Percentiles rank a stretch among this genome's conserved stretches.
Conservation (phyloP, 345 rosid species). For the Rhodamnia rubescens region DNA sequence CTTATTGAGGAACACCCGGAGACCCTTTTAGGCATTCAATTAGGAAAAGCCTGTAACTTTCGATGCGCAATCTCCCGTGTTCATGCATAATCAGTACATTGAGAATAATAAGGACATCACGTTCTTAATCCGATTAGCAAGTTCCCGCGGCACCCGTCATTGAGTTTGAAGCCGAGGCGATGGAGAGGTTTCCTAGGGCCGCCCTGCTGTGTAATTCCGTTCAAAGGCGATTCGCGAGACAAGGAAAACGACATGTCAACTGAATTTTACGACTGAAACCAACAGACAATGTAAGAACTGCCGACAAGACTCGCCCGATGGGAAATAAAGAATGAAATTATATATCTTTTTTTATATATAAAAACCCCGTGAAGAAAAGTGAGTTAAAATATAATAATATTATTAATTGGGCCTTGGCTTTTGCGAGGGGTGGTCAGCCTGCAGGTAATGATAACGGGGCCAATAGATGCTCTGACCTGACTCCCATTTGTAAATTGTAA, state of each 20-base stretch:
- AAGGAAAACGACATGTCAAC: background rate
- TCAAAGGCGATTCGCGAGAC: background rate
- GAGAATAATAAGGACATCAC: accelerated
- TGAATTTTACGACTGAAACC: background rate
- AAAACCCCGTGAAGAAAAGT: background rate
- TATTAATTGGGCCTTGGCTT: background rate
- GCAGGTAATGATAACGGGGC: background rate
- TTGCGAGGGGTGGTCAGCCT: background rate
- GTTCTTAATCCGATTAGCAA: background rate
- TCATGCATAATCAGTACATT: background rate
- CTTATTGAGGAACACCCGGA: no score
- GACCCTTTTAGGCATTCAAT: background rate
- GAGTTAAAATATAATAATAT: background rate
- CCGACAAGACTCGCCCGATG: conserved; percentile 1
- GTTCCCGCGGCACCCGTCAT: background rate
- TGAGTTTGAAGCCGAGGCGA: background rate
- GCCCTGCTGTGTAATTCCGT: background rate
- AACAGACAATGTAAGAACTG: background rate
- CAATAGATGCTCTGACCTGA: background rate
- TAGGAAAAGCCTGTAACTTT: background rate
- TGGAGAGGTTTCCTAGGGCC: background rate
- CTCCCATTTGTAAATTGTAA: background rate
- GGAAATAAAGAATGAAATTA: background rate
- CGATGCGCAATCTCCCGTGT: background rate
- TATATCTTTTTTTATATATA: no score